These are phyloP conservation scores for Urochloa ruziziensis DNA, from an alignment of 176 grass and related monocot genomes.

Conservation along the genomic window DNA sequence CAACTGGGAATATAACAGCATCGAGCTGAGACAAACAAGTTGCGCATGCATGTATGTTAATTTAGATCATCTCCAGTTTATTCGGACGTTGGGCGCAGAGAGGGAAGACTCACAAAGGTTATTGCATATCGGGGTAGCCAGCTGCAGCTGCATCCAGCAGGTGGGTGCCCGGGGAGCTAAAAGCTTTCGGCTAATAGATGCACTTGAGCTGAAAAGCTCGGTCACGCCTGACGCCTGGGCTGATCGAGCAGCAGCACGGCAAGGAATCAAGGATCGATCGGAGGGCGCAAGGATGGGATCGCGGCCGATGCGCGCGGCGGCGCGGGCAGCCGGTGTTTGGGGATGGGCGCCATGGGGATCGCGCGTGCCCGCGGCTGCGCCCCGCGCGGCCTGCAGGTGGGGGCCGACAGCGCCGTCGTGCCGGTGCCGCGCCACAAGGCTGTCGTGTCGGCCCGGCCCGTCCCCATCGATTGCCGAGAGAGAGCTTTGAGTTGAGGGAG, in stretches of 20 bases:
- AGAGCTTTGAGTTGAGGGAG: too few species aligned
- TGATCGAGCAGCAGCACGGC: not conserved
- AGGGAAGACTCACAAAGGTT: too few species aligned
- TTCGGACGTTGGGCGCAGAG: too few species aligned
- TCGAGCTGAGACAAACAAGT: not conserved
- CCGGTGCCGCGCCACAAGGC: not conserved
- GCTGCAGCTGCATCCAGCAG: too few species aligned
- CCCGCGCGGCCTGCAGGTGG: conserved; percentile 5
- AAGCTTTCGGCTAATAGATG: not conserved
- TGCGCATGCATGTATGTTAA: too few species aligned
- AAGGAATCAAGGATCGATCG: not conserved
- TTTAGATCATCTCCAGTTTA: too few species aligned
- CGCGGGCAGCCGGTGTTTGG: not conserved
- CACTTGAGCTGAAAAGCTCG: too few species aligned
- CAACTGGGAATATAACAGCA: not conserved
- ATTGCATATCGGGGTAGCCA: too few species aligned
- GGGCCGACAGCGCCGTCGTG: conserved; percentile 27
- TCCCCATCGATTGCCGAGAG: too few species aligned
- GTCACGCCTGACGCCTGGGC: too few species aligned
- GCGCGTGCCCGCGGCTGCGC: conserved; percentile 42
- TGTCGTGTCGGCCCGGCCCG: conserved; percentile 17
- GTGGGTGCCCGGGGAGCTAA: too few species aligned
- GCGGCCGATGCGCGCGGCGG: not conserved
- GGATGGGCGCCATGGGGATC: conserved; percentile 26
- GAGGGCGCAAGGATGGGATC: too few species aligned